Evolutionary conservation across 495 filamentous ascomycete species (phyloP).

Genomic region (Penicillium maclennaniae): DNA sequence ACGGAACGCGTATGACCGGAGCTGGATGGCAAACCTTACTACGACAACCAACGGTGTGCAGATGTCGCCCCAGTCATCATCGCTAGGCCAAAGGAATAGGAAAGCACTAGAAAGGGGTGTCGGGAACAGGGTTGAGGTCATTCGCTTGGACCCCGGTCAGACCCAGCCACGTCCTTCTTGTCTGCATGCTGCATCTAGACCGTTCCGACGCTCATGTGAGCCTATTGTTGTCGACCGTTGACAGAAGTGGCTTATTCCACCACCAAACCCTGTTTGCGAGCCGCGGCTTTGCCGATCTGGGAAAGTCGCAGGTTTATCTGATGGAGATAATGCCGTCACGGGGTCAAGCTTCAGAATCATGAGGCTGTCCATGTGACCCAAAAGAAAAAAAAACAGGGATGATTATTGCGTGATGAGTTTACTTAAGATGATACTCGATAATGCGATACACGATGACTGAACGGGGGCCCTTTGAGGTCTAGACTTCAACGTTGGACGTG

Average conservation of each 20-base stretch:
- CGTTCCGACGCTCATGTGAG: constrained; percentile 18
- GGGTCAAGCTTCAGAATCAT: neutral
- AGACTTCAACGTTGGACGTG: too few species aligned
- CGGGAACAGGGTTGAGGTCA: neutral
- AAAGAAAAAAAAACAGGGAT: neutral
- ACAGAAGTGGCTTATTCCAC: neutral
- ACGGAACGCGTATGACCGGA: neutral
- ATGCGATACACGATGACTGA: neutral
- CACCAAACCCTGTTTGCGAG: neutral
- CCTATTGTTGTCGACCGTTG: neutral
- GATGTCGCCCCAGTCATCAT: neutral
- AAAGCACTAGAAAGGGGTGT: neutral
- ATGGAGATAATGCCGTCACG: neutral
- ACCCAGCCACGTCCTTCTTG: constrained; percentile 1
- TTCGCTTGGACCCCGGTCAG: neutral
- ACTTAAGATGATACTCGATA: neutral
- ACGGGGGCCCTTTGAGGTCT: neutral
- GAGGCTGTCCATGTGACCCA: neutral
- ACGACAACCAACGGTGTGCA: constrained; percentile 2
- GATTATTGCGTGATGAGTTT: neutral
- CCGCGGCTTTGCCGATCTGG: neutral
- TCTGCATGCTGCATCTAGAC: constrained; percentile 13
- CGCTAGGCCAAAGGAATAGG: neutral
- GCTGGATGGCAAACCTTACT: constrained; percentile 2
- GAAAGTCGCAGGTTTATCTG: constrained; percentile 4